A percentile compares a stretch with the other conserved stretches of the same genome.
phyloP scores from a whole-genome alignment of 108 stramenopile species.

The Nitzschia sp. region DNA sequence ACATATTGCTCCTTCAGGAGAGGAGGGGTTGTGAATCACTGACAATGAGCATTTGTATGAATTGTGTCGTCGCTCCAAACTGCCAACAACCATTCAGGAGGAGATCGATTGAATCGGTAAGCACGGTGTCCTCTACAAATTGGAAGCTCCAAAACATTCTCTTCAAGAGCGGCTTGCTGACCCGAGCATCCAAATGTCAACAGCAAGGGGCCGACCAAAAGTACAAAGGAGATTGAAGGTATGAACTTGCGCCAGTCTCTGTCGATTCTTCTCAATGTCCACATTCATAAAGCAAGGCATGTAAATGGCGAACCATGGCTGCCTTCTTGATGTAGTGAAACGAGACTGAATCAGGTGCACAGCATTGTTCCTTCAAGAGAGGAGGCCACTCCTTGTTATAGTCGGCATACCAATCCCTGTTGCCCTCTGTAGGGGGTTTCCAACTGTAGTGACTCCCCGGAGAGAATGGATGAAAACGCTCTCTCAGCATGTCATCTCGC shows the following conservation, averaged over 20 bases:
- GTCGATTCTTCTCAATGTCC: not conserved
- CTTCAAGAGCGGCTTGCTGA: constrained; percentile 83
- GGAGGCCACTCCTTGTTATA: constrained; percentile 75
- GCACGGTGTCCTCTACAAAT: constrained; percentile 80
- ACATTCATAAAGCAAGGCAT: constrained; percentile 53
- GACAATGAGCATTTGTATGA: constrained; percentile 57
- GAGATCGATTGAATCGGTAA: constrained; percentile 70
- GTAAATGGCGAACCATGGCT: constrained; percentile 75
- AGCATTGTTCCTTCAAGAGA: constrained; percentile 68
- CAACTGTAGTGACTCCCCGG: constrained; percentile 25
- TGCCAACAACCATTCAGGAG: constrained; percentile 57
- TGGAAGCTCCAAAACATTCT: constrained; percentile 86
- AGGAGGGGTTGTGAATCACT: no score
- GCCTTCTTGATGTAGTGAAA: constrained; percentile 89
- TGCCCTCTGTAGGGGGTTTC: constrained; percentile 9
- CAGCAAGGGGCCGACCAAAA: constrained; percentile 67
- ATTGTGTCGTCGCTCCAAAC: constrained; percentile 61
- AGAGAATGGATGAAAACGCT: constrained; percentile 48
- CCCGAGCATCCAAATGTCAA: constrained; percentile 96
- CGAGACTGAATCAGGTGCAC: constrained; percentile 83
- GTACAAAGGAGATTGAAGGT: constrained; percentile 76
- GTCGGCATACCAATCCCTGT: constrained; percentile 62
- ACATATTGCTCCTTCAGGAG: no score
- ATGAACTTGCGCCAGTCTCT: constrained; percentile 84
- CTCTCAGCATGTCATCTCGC: constrained; percentile 30